These are phyloP conservation scores for Fusarium foetens DNA, from an alignment of 2,329 filamentous ascomycete species.

Conservation along the genomic window DNA sequence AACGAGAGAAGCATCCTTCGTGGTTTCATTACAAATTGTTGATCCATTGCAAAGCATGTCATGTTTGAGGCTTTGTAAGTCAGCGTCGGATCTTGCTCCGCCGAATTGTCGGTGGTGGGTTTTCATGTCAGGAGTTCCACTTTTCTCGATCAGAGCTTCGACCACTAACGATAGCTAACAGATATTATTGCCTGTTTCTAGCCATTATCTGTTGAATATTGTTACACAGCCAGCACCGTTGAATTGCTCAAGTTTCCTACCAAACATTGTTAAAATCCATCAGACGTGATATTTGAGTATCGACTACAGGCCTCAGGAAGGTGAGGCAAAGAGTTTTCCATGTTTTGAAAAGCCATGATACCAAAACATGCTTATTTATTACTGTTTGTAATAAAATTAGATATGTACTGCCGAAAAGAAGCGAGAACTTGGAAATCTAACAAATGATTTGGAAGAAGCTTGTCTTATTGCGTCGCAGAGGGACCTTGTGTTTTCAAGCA, in stretches of 20 bases:
- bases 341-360: background rate
- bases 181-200: fast-evolving
- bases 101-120: conserved; percentile 11
- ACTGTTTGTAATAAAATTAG: background rate
- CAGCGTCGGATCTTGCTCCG: background rate
- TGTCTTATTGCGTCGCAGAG: background rate
- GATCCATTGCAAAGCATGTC: background rate
- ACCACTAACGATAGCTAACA: background rate
- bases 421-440: background rate
- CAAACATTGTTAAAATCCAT: background rate
- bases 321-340: background rate
- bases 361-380: fast-evolving
- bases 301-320: background rate
- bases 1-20: background rate
- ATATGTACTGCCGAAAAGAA: background rate
- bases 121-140: background rate
- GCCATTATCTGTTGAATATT: background rate
- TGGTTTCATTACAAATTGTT: conserved; percentile 7
- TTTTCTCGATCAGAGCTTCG: no score
- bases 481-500: background rate
- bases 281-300: background rate
- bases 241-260: background rate
- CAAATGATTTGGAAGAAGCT: background rate
- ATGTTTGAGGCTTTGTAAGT: conserved; percentile 26
- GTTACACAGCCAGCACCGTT: background rate